Base-by-base conservation (phyloP, 164 flowering plant species). In the Chloranthus sessilifolius region DNA sequence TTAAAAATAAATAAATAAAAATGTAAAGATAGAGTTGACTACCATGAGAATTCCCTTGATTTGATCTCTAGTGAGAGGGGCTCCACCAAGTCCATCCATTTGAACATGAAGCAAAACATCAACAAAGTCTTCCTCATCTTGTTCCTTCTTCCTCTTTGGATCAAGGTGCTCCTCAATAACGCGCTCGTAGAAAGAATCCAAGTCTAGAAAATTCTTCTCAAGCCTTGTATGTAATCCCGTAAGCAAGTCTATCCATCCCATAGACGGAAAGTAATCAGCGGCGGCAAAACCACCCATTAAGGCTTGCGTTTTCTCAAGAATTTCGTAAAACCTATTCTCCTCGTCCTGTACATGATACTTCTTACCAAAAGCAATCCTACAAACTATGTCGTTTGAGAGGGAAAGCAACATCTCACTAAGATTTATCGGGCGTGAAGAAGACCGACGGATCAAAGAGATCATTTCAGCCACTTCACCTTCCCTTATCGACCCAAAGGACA, bases 281-380 rank as follows among this genome's bases (percentile, higher is more conserved):
- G 21, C 22, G 5, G 19, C 29, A 26, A 43, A 43, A n/a, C 27
- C n/a, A 7, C 47, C 47, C 47, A 43, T 7, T 26, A 43, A 7
- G 27, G 5, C 42, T 21, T 10, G 14, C 10, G 11, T 3, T 9
- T 43, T 26, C 3, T 14, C n/a, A 4, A 47, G 19, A 8, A 47
- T 16, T 19, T 30, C 5, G n/a, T 33, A 12, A 47, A 47, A 47
- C 10, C 15, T 29, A 7, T 30, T 47, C 52, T 20, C 24, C 3
- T 4, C 14, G 3, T 15, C 24, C 16, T 7, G 22, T 29, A 17
- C 47, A 10, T 2, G 7, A 6, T 47, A 19, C 14, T 17, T 22
- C 31, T 36, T 50, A n/a, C 43, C 43, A 23, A 50, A 50, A 12
- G 43, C 54, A n/a, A 34, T 28, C 54, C 55, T 26, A 38, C 34